Percentiles rank a stretch among this genome's conserved stretches.
These are phyloP conservation scores for Euphorbia pulcherrima DNA, from an alignment of 345 rosid species.

Conservation along the genomic window DNA sequence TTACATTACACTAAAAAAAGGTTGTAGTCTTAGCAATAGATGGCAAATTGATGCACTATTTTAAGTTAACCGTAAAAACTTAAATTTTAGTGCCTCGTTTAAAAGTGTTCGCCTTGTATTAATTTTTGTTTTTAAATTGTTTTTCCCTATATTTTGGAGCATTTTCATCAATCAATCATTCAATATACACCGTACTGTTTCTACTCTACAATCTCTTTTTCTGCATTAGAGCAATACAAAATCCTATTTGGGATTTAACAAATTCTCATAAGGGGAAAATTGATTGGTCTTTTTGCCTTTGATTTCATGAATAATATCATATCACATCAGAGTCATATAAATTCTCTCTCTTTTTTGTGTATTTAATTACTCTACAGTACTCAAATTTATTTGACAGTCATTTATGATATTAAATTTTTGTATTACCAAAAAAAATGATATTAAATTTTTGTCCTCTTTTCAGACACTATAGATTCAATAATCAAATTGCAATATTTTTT, in stretches of 20 bases:
- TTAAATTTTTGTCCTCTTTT: conserved; percentile 2
- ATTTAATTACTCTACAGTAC: neutral
- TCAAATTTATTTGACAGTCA: neutral
- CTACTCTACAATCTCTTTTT: conserved; percentile 8
- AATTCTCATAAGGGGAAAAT: conserved; percentile 26
- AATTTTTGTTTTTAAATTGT: conserved; percentile 4
- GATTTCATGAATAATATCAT: conserved; percentile 15
- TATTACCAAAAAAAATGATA: no score
- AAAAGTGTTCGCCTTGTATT: neutral
- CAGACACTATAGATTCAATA: neutral
- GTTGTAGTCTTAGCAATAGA: no score
- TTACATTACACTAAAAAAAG: no score
- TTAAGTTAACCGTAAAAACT: no score
- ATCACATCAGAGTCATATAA: neutral
- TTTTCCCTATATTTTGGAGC: conserved; percentile 26
- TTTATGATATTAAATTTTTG: conserved; percentile 3
- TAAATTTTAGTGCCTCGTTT: no score
- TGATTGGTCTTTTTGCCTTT: neutral
- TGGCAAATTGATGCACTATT: no score
- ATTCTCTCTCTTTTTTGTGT: neutral
- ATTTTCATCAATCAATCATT: conserved; percentile 25
- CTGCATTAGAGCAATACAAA: conserved; percentile 12
- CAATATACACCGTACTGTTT: conserved; percentile 22
- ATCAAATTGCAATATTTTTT: neutral
- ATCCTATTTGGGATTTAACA: conserved; percentile 15